A percentile compares a stretch with the other conserved stretches of the same genome.
These are phyloP conservation scores for Boletus rubroflammeus DNA, from an alignment of 768 basidiomycete genomes.

Conservation along the genomic window DNA sequence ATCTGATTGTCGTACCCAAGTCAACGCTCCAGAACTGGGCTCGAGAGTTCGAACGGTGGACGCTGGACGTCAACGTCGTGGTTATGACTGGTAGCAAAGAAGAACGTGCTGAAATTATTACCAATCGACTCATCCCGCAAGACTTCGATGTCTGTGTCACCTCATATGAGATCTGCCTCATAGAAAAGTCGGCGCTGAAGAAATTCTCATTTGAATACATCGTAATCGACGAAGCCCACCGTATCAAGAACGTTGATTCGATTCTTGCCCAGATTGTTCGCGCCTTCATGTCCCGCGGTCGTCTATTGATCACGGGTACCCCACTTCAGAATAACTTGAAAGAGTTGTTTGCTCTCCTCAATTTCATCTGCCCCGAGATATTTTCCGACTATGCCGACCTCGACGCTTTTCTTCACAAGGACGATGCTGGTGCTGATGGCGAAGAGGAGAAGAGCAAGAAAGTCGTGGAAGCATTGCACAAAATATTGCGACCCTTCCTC, in stretches of 20 bases:
- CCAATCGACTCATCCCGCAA: slow-evolving; percentile 72
- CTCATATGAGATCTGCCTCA: slow-evolving; percentile 94
- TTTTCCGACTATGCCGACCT: slow-evolving; percentile 89
- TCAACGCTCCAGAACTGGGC: slow-evolving; percentile 97
- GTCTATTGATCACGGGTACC: slow-evolving; percentile 94
- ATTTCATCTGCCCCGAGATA: slow-evolving; percentile 97
- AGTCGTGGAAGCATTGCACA: slow-evolving; percentile 95
- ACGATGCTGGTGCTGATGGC: slow-evolving; percentile 57
- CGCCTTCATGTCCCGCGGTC: slow-evolving; percentile 80
- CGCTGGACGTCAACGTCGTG: slow-evolving; percentile 79
- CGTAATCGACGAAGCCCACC: slow-evolving; percentile 96
- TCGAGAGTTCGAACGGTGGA: slow-evolving; percentile 90
- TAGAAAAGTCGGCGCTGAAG: slow-evolving; percentile 88
- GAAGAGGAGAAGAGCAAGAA: slow-evolving; percentile 87
- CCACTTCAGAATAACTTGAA: slow-evolving; percentile 96
- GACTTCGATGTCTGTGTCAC: slow-evolving; percentile 95
- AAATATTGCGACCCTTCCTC: slow-evolving; percentile 93
- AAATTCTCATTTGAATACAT: slow-evolving; percentile 98
- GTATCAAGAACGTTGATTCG: slow-evolving; percentile 98
- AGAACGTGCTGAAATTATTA: slow-evolving; percentile 80
- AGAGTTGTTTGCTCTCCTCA: slow-evolving; percentile 87
- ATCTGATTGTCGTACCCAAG: slow-evolving; percentile 97
- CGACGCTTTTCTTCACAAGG: slow-evolving; percentile 92
- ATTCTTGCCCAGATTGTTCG: slow-evolving; percentile 94
- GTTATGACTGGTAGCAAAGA: slow-evolving; percentile 85